These are phyloP conservation scores for Rhodotorula sp. DNA, from an alignment of 1,284 basidiomycete species.

Conservation along the genomic window DNA sequence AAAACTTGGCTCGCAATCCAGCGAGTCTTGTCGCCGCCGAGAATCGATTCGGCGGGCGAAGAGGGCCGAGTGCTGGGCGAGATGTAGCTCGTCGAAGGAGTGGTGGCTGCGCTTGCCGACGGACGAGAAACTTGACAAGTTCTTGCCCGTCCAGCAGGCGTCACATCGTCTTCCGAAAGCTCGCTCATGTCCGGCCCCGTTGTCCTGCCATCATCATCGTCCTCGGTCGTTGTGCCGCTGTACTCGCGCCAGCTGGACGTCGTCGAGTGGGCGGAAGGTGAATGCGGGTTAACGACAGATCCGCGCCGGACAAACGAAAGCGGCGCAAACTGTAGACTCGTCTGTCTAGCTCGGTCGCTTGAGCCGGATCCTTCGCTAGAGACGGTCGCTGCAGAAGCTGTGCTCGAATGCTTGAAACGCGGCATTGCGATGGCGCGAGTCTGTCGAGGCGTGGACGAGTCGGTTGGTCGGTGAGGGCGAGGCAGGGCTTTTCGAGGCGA, in stretches of 20 bases:
- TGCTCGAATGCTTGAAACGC: conserved; percentile 5
- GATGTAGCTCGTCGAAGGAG: conserved; percentile 10
- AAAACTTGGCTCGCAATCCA: conserved; percentile 27
- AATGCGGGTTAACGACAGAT: neutral
- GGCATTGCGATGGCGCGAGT: neutral
- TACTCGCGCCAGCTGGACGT: conserved; percentile 23
- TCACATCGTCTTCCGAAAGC: conserved; percentile 5
- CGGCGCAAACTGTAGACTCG: neutral
- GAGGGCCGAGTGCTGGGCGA: neutral
- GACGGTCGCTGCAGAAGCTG: neutral
- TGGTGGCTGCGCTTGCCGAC: neutral
- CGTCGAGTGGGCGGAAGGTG: neutral
- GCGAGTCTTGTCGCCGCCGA: conserved; percentile 5
- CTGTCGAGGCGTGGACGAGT: neutral
- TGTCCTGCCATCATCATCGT: conserved; percentile 4
- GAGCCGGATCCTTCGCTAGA: neutral
- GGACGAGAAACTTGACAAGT: neutral
- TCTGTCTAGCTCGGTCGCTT: neutral
- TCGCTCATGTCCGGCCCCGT: conserved; percentile 17
- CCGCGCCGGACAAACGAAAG: neutral
- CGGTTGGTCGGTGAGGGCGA: neutral
- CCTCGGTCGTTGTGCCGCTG: conserved; percentile 13
- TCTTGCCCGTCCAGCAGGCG: neutral
- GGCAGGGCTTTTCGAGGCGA: conserved; percentile 1
- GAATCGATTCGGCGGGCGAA: conserved; percentile 23